phyloP scores from a whole-genome alignment of 352 stramenopile genomes.

The Phytophthora crassamura region DNA sequence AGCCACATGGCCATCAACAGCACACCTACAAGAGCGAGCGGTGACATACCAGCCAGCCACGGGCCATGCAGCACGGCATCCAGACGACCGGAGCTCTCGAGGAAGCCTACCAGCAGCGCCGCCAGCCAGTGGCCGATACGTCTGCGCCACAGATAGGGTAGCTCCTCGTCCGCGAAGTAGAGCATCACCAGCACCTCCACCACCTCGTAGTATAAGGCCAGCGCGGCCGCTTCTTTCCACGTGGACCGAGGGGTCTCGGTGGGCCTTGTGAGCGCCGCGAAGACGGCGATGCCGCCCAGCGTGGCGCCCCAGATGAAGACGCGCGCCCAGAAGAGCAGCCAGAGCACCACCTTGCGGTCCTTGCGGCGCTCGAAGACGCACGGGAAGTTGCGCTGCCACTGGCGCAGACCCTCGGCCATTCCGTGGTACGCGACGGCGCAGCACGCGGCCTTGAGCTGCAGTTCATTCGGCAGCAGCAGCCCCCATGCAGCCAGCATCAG shows the following conservation, averaged over 20 bases:
- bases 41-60: constrained; percentile 36
- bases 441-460: constrained; percentile 56
- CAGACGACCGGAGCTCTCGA: constrained; percentile 36
- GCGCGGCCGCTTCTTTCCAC: constrained; percentile 21
- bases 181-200: constrained; percentile 64
- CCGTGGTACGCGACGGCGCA: constrained; percentile 54
- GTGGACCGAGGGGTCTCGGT: not conserved
- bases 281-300: constrained; percentile 37
- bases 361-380: constrained; percentile 39
- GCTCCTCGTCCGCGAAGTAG: constrained; percentile 54
- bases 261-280: constrained; percentile 1
- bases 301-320: constrained; percentile 72
- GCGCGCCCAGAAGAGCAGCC: constrained; percentile 62
- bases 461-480: constrained; percentile 32
- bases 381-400: constrained; percentile 48
- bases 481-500: constrained; percentile 52
- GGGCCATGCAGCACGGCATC: constrained; percentile 21
- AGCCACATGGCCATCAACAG: constrained; percentile 52
- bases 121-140: constrained; percentile 50
- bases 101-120: constrained; percentile 35
- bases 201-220: constrained; percentile 53
- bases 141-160: constrained; percentile 51
- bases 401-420: constrained; percentile 37
- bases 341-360: constrained; percentile 51
- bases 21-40: constrained; percentile 37